Evolutionary conservation across 495 filamentous ascomycete species (phyloP), one percentile per base, ranked within the genome.

Genomic region (Penicillium coprophilum): DNA sequence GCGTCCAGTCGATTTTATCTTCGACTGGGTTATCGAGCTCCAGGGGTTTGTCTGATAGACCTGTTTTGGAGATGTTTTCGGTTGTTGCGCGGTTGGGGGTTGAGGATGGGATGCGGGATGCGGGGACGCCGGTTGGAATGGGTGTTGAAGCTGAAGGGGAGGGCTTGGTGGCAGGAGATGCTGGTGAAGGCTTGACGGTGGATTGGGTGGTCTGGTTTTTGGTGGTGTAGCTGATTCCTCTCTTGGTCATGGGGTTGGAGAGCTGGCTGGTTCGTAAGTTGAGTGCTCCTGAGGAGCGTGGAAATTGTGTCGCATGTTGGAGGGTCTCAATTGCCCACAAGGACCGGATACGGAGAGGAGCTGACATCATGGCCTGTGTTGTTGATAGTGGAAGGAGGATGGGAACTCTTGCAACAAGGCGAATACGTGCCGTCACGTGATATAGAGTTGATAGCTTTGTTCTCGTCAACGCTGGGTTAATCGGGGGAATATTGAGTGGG

Each of bases 1-100:
- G 87, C 23, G 90, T 86, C 94, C 94, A 98, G 80, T 98, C 92
- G 50, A 96, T 87, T 20, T 70, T 76, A 15, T 85, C 81, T 44
- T 72, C 69, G 12, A 71, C 50, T 34, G 72, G 56, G 24, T 66
- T 65, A 44, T 75, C 67, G 31, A 84, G 73, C 55, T 79, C 68
- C 23, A 77, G 60, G 3, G 81, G 80, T 19, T 72, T 70, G 63
- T 87, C 85, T 28, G 69, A 66, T 44, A 85, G 76, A 31, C 81
- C 78, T 48, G 62, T 73, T 58, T 77, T 74, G 50, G 79, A 81
- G 60, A 87, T 75, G 61, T 77, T 75, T 17, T 74, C 48, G 38
- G 74, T 76, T 56, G 70, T 79, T 24, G 68, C 62, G 56, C 70
- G 64, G 56, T 56, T 70, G 11, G 71, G 70, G 49, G 69, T 69